Percentiles rank a stretch among this genome's conserved stretches.
Evolutionary conservation across 768 basidiomycete species (phyloP).

Genomic region (Sporobolomyces phaffii): DNA sequence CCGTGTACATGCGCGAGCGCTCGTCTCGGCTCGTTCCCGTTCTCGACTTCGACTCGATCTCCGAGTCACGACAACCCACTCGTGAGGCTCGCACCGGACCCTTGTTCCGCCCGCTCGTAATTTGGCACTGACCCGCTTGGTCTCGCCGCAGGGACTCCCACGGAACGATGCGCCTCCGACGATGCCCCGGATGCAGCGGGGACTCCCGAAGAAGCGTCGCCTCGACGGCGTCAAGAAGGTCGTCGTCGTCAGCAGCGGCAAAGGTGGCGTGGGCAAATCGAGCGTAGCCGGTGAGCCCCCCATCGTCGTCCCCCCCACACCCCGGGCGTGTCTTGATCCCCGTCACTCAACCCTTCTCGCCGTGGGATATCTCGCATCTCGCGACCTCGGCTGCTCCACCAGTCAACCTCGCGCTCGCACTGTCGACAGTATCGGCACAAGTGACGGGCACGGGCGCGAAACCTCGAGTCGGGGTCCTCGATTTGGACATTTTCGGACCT

Average conservation of each 20-base stretch:
- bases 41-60: not conserved
- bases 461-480: constrained; percentile 74
- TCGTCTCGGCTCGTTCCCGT: not conserved
- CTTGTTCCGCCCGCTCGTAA: not conserved
- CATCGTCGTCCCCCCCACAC: not conserved
- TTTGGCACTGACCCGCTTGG: not conserved
- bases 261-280: constrained; percentile 94
- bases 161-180: constrained; percentile 47
- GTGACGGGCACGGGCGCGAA: constrained; percentile 43
- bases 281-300: constrained; percentile 69
- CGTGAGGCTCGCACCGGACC: no score
- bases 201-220: constrained; percentile 47
- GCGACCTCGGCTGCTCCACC: not conserved
- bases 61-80: constrained; percentile 40
- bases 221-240: constrained; percentile 67
- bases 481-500: constrained; percentile 93
- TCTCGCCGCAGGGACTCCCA: constrained; percentile 48
- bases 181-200: constrained; percentile 48
- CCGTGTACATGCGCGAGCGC: not conserved
- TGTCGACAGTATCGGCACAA: constrained; percentile 51
- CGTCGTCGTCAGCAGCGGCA: constrained; percentile 80
- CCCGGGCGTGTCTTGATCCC: not conserved
- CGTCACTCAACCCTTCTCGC: constrained; percentile 59
- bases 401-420: constrained; percentile 78
- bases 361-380: not conserved